These are phyloP conservation scores for Aspergillus egyptiacus DNA, from an alignment of 495 filamentous ascomycete genomes.

Conservation along the genomic window DNA sequence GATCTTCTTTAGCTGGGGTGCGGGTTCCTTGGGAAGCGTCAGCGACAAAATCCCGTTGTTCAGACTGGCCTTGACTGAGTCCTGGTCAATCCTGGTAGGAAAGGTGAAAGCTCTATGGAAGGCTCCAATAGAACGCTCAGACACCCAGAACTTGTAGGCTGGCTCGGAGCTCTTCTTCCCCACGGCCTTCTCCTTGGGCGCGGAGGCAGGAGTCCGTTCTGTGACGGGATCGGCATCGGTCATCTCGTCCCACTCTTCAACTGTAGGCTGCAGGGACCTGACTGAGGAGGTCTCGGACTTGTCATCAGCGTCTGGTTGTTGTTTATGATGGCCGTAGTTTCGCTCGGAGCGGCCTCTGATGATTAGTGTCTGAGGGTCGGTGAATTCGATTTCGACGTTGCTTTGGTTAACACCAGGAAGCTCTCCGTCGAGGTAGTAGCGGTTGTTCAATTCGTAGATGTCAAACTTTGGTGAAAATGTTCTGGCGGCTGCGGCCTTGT, in stretches of 20 bases:
- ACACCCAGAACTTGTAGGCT: constrained; percentile 64
- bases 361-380: constrained; percentile 67
- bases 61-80: constrained; percentile 66
- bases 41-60: constrained; percentile 70
- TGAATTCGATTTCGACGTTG: constrained; percentile 78
- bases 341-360: constrained; percentile 65
- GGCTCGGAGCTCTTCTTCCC: constrained; percentile 26
- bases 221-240: constrained; percentile 7
- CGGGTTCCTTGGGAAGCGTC: constrained; percentile 68
- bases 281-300: constrained; percentile 19
- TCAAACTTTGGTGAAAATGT: constrained; percentile 75
- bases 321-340: constrained; percentile 30
- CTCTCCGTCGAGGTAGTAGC: constrained; percentile 82
- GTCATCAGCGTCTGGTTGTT: constrained; percentile 11
- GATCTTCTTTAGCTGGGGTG: constrained; percentile 48
- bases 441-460: constrained; percentile 58
- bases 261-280: constrained; percentile 52
- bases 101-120: constrained; percentile 80
- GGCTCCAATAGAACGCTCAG: constrained; percentile 72
- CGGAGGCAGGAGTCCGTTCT: constrained; percentile 5
- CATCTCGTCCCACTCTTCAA: constrained; percentile 56
- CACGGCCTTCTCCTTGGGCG: constrained; percentile 9
- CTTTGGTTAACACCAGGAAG: constrained; percentile 76
- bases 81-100: constrained; percentile 66
- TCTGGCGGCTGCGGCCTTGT: constrained; percentile 20